Percentiles rank a stretch among this genome's conserved stretches.
These are phyloP conservation scores for Fusarium armeniacum DNA, from an alignment of 2,329 filamentous ascomycete species.

Conservation along the genomic window DNA sequence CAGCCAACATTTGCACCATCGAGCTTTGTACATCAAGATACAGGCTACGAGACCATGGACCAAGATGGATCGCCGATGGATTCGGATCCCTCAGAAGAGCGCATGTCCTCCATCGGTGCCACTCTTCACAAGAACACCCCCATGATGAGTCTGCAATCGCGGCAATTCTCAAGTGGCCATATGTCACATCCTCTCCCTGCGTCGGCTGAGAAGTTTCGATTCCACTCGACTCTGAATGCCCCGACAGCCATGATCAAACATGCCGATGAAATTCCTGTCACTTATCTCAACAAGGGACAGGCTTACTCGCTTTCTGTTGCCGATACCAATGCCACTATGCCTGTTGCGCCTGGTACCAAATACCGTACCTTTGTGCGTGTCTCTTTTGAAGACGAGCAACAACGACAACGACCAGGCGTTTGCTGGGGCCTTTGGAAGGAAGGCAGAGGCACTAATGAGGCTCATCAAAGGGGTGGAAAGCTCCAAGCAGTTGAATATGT, in stretches of 20 bases:
- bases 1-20: constrained; percentile 79
- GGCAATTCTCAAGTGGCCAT: constrained; percentile 62
- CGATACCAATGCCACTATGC: constrained; percentile 77
- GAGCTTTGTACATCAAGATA: constrained; percentile 84
- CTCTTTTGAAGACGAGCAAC: constrained; percentile 96
- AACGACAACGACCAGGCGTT: constrained; percentile 82
- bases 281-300: constrained; percentile 97
- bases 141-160: constrained; percentile 69
- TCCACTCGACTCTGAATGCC: constrained; percentile 89
- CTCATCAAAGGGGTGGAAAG: constrained; percentile 91
- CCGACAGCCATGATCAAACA: constrained; percentile 97
- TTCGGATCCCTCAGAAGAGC: constrained; percentile 64
- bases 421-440: constrained; percentile 97
- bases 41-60: constrained; percentile 83
- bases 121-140: constrained; percentile 73
- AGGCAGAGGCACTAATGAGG: constrained; percentile 93
- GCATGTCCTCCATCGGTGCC: constrained; percentile 69
- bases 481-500: constrained; percentile 96
- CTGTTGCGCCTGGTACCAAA: constrained; percentile 71
- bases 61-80: constrained; percentile 79
- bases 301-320: constrained; percentile 89
- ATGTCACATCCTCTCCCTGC: constrained; percentile 64
- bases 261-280: constrained; percentile 92
- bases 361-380: constrained; percentile 95
- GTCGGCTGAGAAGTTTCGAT: constrained; percentile 83